phyloP scores from a whole-genome alignment of 164 flowering plant species.

The Paratinospora sagittata region DNA sequence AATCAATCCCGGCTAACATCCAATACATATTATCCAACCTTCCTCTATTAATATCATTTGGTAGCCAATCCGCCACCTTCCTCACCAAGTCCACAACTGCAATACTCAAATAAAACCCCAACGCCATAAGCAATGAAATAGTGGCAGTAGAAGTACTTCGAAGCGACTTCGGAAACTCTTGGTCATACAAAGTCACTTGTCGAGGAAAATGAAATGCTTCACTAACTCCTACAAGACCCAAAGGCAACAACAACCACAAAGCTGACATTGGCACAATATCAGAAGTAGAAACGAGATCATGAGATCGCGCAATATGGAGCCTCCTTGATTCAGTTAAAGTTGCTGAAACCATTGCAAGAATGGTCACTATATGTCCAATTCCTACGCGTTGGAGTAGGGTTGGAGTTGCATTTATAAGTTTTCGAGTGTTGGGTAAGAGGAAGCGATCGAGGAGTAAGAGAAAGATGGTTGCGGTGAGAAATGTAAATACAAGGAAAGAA shows the following conservation, averaged over 20 bases:
- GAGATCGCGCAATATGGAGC: slow-evolving; percentile 12
- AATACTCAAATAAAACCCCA: slow-evolving; percentile 30
- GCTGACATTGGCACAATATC: slow-evolving; percentile 25
- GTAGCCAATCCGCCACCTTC: slow-evolving; percentile 33
- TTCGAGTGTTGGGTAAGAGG: slow-evolving; percentile 8
- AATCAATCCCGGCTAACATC: slow-evolving; percentile 29
- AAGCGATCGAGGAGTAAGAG: slow-evolving; percentile 19
- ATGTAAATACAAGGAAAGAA: slow-evolving; percentile 32
- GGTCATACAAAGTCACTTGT: slow-evolving; percentile 37
- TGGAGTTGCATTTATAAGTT: neutral
- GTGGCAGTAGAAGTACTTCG: slow-evolving; percentile 34
- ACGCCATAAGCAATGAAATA: slow-evolving; percentile 22
- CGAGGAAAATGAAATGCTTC: slow-evolving; percentile 55
- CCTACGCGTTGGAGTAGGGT: slow-evolving; percentile 21
- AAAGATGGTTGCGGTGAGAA: slow-evolving; percentile 29
- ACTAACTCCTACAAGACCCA: slow-evolving; percentile 34
- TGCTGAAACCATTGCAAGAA: slow-evolving; percentile 8
- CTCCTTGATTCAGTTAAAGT: slow-evolving; percentile 20
- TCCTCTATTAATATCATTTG: slow-evolving; percentile 33
- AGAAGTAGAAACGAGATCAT: slow-evolving; percentile 16
- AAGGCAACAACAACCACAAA: slow-evolving; percentile 34
- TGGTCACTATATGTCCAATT: slow-evolving; percentile 17
- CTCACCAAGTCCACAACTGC: slow-evolving; percentile 23
- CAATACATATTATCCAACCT: slow-evolving; percentile 41
- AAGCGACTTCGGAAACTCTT: slow-evolving; percentile 41